Evolutionary conservation across 441 rosid species (phyloP), one percentile per base, ranked within the genome.

Genomic region (Eruca vesicaria): DNA sequence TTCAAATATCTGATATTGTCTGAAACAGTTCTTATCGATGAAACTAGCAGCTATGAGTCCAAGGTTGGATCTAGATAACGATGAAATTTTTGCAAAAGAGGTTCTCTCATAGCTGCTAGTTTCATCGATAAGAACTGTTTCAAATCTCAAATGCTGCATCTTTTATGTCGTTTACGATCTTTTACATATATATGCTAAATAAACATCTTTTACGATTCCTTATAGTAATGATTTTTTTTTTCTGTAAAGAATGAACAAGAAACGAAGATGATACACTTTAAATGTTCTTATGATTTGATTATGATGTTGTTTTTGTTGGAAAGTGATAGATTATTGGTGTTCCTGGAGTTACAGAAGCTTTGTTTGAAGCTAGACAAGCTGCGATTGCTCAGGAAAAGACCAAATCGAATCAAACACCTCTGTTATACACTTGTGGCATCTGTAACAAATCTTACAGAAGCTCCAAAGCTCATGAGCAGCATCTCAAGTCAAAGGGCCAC

Each of bases 271-370:
- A n/a, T n/a, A 59, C 3, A 18, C 12, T 20, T 55, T 12, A 7
- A 8, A 16, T 61, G 63, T 59, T 29, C 20, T n/a, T n/a, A n/a
- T n/a, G n/a, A n/a, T n/a, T n/a, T n/a, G n/a, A n/a, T 7, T 12
- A n/a, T 66, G 59, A 45, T 45, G 56, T 48, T 15, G n/a, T 62
- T 15, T 2, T 9, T 62, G 31, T 66, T 20, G 18, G 12, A 9
- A 71, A 60, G 21, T 52, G 23, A 6, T 66, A 95, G 98, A 86
- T 95, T 19, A 98, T 97, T 77, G 97, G 97, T 41, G 97, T 95
- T 79, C 98, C 99, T 0, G 99, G 98, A 69, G 99, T 95, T 79
- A 95, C 97, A 33, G 98, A 93, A 84, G 86, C 89, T 2, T 52
- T 95, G 21, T 95, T 89, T 80, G 77, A 81, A 73, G 97, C 97